These are phyloP conservation scores for Kazachstania sp. DNA, from an alignment of 1,139 yeast genomes.

Conservation along the genomic window DNA sequence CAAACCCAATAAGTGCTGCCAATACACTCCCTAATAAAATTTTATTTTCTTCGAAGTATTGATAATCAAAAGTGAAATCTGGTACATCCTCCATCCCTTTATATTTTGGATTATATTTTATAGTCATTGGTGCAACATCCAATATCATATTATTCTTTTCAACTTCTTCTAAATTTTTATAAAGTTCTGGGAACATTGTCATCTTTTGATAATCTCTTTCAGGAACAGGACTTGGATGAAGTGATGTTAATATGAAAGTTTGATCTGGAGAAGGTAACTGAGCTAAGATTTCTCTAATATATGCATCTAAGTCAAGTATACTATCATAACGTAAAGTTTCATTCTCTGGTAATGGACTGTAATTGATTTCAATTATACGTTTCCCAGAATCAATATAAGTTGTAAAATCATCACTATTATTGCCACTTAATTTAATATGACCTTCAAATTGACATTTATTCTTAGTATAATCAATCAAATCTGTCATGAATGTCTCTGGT, in stretches of 20 bases:
- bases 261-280: conserved; percentile 63
- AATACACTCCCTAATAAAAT: conserved; percentile 14
- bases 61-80: conserved; percentile 16
- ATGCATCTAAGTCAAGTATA: conserved; percentile 41
- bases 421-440: conserved; percentile 15
- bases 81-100: conserved; percentile 10
- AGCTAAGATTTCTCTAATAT: conserved; percentile 43
- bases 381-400: conserved; percentile 52
- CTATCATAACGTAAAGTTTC: conserved; percentile 29
- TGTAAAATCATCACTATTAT: conserved; percentile 17
- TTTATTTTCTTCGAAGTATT: conserved; percentile 19
- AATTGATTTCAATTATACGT: conserved; percentile 49
- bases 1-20: conserved; percentile 10
- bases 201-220: conserved; percentile 13
- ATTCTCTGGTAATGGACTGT: conserved; percentile 42
- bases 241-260: conserved; percentile 44
- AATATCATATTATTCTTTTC: conserved; percentile 46
- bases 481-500: conserved; percentile 32
- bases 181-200: conserved; percentile 30
- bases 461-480: conserved; percentile 15
- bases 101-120: conserved; percentile 28
- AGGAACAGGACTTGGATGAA: conserved; percentile 12
- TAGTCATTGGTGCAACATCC: conserved; percentile 31
- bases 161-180: conserved; percentile 35
- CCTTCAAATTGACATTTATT: conserved; percentile 19